Percentiles rank a stretch among this genome's conserved stretches.
Evolutionary conservation across 2,329 filamentous ascomycete species (phyloP).

Genomic region (Lithohypha guttulata): DNA sequence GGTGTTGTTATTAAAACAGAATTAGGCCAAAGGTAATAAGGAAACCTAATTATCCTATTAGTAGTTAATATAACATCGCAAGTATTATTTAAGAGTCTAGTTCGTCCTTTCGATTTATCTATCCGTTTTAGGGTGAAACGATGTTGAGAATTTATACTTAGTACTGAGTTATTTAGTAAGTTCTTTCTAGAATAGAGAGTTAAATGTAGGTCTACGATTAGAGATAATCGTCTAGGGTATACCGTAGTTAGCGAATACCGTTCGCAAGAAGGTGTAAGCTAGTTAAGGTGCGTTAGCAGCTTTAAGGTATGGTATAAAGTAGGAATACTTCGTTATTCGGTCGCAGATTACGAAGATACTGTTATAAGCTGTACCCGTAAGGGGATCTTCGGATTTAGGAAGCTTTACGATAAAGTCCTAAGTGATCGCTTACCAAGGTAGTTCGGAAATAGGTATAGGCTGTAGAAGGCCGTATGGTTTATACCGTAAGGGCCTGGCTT

Average conservation of each 20-base stretch:
- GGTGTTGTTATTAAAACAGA: constrained; percentile 8
- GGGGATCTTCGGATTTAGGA: constrained; percentile 7
- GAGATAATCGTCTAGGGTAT: constrained; percentile 8
- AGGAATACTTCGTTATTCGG: constrained; percentile 6
- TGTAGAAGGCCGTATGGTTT: constrained; percentile 11
- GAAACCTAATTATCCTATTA: constrained; percentile 14
- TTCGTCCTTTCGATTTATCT: constrained; percentile 15
- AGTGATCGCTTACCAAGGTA: constrained; percentile 10
- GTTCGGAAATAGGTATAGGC: constrained; percentile 11
- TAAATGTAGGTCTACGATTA: constrained; percentile 10
- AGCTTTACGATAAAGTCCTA: constrained; percentile 10
- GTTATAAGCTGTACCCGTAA: constrained; percentile 9
- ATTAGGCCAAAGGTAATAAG: constrained; percentile 5
- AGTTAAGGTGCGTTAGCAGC: constrained; percentile 5
- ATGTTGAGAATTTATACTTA: constrained; percentile 9
- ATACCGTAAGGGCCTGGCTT: constrained; percentile 11
- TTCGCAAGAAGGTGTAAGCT: constrained; percentile 9
- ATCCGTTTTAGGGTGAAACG: constrained; percentile 12
- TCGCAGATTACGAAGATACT: constrained; percentile 11
- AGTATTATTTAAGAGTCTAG: constrained; percentile 13
- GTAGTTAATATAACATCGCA: constrained; percentile 14
- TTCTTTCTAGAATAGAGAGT: constrained; percentile 6
- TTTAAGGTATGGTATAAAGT: constrained; percentile 8
- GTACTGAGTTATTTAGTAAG: constrained; percentile 2
- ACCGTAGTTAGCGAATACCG: constrained; percentile 9